phyloP scores from a whole-genome alignment of 192 early-diverging fungal genomes.

The Fimicolochytrium jonesii region DNA sequence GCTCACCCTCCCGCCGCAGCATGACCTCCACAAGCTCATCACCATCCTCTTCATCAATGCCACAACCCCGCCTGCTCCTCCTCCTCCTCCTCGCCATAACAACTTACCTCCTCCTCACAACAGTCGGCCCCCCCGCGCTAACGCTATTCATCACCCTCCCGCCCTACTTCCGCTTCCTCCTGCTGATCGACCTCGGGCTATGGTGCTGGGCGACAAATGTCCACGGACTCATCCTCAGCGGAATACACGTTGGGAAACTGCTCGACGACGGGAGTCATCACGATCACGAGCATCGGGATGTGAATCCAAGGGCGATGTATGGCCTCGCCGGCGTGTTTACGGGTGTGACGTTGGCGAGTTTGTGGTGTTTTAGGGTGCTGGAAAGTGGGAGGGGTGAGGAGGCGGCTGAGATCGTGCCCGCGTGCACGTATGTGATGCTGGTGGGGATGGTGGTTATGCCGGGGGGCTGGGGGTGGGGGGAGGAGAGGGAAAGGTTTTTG shows the following conservation, averaged over 20 bases:
- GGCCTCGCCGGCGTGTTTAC: conserved; percentile 27
- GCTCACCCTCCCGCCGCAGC: too few relatives aligned
- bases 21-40: too few relatives aligned
- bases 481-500: conserved; percentile 38
- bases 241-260: conserved; percentile 31
- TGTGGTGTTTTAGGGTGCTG: conserved; percentile 22
- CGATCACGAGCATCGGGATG: background rate
- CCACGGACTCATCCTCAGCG: conserved; percentile 30
- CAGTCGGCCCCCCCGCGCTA: background rate
- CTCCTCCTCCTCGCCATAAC: too few relatives aligned
- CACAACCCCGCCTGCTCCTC: too few relatives aligned
- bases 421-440: conserved; percentile 28
- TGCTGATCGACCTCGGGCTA: conserved; percentile 38
- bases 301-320: conserved; percentile 20
- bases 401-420: conserved; percentile 31
- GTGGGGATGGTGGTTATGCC: conserved; percentile 19
- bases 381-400: conserved; percentile 30
- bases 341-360: conserved; percentile 14
- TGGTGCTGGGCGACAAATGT: conserved; percentile 50
- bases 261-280: conserved; percentile 7
- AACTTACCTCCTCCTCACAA: background rate
- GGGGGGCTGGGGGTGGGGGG: conserved; percentile 14
- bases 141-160: conserved; percentile 20
- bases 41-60: too few relatives aligned
- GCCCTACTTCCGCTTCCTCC: conserved; percentile 35